Evolutionary conservation across 2,329 filamentous ascomycete species (phyloP).

Genomic region (Neofusicoccum sp.): DNA sequence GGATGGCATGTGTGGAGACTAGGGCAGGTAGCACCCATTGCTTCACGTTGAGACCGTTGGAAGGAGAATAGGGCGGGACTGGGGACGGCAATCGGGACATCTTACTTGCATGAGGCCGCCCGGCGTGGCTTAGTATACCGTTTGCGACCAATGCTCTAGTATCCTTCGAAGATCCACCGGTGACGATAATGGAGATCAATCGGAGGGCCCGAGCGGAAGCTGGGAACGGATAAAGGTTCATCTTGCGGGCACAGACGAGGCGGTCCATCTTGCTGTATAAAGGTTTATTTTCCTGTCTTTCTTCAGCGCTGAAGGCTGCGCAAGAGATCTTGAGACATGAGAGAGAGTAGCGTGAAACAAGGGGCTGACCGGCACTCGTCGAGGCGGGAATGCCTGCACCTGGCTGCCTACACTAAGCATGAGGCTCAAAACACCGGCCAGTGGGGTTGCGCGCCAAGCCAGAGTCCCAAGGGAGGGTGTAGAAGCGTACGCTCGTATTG

Average conservation of each 20-base stretch:
- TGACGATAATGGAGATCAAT: not conserved
- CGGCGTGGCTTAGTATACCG: not conserved
- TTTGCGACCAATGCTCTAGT: not conserved
- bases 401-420: not conserved
- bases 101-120: slow-evolving; percentile 13
- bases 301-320: not conserved
- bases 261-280: not conserved
- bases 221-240: not conserved
- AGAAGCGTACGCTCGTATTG: not conserved
- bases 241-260: not conserved
- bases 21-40: not conserved
- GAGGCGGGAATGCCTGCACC: not conserved
- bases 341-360: not conserved
- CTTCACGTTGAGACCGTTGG: not conserved
- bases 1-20: not conserved
- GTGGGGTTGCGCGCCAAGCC: not conserved
- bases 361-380: no score
- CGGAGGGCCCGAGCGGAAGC: not conserved
- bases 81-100: not conserved
- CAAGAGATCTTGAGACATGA: not conserved
- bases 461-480: not conserved
- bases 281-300: not conserved
- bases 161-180: not conserved
- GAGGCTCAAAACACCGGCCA: not conserved
- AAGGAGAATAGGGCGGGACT: not conserved